Conservation (phyloP, 2,329 filamentous ascomycete species). For the Xylariomycetidae sp. region DNA sequence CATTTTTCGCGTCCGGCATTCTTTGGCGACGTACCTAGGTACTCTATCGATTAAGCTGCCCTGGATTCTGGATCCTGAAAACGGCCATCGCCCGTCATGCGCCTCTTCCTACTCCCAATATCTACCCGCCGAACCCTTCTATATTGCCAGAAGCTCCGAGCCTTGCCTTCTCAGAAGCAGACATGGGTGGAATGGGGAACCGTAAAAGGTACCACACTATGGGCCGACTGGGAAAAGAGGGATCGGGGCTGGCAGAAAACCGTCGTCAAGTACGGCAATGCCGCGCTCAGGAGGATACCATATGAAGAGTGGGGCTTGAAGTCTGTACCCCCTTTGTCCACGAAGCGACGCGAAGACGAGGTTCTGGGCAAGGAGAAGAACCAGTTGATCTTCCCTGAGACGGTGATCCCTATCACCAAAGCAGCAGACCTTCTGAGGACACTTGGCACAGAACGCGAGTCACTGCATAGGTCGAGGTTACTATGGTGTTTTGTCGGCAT, state of each 20-base stretch:
- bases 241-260: slow-evolving; percentile 83
- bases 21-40: no score
- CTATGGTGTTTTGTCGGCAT: slow-evolving; percentile 78
- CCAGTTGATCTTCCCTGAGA: slow-evolving; percentile 71
- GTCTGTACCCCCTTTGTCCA: slow-evolving; percentile 78
- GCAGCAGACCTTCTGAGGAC: slow-evolving; percentile 62
- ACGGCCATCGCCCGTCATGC: slow-evolving; percentile 58
- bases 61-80: no score
- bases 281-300: slow-evolving; percentile 78
- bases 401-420: slow-evolving; percentile 59
- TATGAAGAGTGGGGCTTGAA: slow-evolving; percentile 98
- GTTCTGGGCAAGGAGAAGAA: slow-evolving; percentile 59
- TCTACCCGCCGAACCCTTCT: slow-evolving; percentile 87
- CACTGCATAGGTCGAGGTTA: slow-evolving; percentile 70
- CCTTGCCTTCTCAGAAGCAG: slow-evolving; percentile 46
- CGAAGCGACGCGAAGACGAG: slow-evolving; percentile 60
- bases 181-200: slow-evolving; percentile 65
- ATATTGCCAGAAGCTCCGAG: slow-evolving; percentile 76
- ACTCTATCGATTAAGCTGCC: no score
- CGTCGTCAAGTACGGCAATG: slow-evolving; percentile 82
- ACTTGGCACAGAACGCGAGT: slow-evolving; percentile 76
- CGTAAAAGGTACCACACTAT: slow-evolving; percentile 67
- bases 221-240: slow-evolving; percentile 83
- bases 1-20: no score
- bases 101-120: slow-evolving; percentile 88